Evolutionary conservation across 2,329 filamentous ascomycete species (phyloP).

Genomic region (Venturia asperata): DNA sequence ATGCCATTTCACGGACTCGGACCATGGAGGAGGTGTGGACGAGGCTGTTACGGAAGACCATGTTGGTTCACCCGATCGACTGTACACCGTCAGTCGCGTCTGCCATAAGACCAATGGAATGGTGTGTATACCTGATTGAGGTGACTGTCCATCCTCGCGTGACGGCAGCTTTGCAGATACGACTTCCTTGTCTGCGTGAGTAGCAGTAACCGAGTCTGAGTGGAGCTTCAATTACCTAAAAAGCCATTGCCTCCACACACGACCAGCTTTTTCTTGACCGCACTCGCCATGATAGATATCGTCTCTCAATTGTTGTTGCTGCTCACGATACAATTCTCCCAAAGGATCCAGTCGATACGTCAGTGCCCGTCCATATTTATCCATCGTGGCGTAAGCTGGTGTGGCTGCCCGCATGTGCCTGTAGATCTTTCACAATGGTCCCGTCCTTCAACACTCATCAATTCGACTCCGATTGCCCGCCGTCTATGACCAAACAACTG

Average conservation of each 20-base stretch:
- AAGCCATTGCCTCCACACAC: constrained; percentile 95
- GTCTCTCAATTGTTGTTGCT: constrained; percentile 11
- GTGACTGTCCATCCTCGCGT: constrained; percentile 84
- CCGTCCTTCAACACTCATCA: background rate
- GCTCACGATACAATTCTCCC: background rate
- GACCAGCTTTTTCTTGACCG: constrained; percentile 68
- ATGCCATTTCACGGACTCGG: constrained; percentile 76
- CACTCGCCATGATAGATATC: constrained; percentile 40
- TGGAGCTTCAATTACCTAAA: constrained; percentile 49
- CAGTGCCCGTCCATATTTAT: background rate
- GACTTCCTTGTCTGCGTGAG: constrained; percentile 43
- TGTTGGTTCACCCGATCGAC: constrained; percentile 80
- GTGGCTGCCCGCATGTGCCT: constrained; percentile 4
- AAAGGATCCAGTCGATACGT: constrained; percentile 20
- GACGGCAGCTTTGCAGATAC: constrained; percentile 87
- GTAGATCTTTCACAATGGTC: constrained; percentile 4
- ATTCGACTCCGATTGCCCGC: background rate
- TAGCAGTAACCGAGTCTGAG: background rate
- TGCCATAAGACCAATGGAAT: background rate
- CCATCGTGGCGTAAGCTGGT: constrained; percentile 9
- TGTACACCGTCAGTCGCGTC: constrained; percentile 32
- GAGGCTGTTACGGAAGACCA: constrained; percentile 77
- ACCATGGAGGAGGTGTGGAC: constrained; percentile 67
- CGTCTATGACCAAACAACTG: constrained; percentile 13
- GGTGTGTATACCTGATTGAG: constrained; percentile 66